Base-by-base conservation (phyloP, 768 basidiomycete genomes). In the Hydnum rufescens region DNA sequence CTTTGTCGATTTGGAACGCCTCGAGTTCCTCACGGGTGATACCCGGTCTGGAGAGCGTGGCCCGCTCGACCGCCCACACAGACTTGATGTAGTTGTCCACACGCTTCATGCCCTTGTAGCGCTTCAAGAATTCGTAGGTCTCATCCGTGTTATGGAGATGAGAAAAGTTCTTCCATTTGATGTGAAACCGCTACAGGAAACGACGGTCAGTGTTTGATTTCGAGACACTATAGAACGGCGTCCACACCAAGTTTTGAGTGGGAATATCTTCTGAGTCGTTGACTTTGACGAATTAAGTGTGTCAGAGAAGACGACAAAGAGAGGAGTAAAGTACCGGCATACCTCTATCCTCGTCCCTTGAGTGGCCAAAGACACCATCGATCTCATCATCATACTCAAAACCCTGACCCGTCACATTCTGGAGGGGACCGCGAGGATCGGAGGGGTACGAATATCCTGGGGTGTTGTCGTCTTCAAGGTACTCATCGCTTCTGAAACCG, bases 61-160 rank as follows among this genome's bases (percentile, higher is more conserved):
- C 69, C 57, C 82, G 76, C 69, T 84, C 88, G 0, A 68, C 82
- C 85, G 43, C 64, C 59, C 18, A 59, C 25, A 66, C 60, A 31
- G 76, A 75, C 63, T 92, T 93, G 75, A 99, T 95, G 66, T 97
- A 99, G 67, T 99, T 97, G 68, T 97, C 95, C 57, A 99, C 87
- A 49, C 90, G 85, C 66, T 97, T 97, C 59, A 95, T 72, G 26
- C 95, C 95, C 63, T 80, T 85, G 75, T 83, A 97, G 25, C 83
- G 77, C 65, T 93, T 96, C 54, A 97, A 70, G 66, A 93, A 96
- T 62, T 89, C 81, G 70, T 96, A 95, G 16, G 81, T 81, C 67
- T 99, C 95, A 63, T 97, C 93, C n/a, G 95, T 99, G 62, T 99
- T 96, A 70, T 97, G 95, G 16, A 97, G 73, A 64, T 97, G 93